Evolutionary conservation across 2,329 filamentous ascomycete genomes (phyloP).

Genomic region (Talaromyces atroroseus): DNA sequence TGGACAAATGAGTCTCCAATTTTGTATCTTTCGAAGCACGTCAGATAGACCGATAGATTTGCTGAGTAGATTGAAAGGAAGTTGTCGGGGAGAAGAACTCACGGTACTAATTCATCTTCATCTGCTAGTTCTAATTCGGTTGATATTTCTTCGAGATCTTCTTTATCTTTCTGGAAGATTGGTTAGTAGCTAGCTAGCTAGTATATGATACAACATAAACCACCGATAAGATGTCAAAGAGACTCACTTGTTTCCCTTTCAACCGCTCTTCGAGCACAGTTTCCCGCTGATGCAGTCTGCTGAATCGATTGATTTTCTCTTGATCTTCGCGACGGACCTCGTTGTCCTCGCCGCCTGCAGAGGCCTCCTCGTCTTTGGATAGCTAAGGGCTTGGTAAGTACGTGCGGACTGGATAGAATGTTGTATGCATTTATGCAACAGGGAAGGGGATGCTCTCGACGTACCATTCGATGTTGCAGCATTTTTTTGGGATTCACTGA

Average conservation of each 20-base stretch:
- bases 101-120: conserved; percentile 91
- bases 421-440: background rate
- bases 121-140: conserved; percentile 90
- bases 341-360: conserved; percentile 68
- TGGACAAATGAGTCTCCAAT: conserved; percentile 95
- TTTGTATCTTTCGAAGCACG: conserved; percentile 64
- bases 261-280: conserved; percentile 72
- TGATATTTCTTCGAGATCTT: conserved; percentile 89
- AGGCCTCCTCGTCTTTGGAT: conserved; percentile 80
- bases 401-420: background rate
- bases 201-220: too few species aligned
- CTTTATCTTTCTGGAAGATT: conserved; percentile 79
- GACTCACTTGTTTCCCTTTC: conserved; percentile 68
- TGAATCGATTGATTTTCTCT: conserved; percentile 98
- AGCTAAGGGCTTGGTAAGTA: conserved; percentile 53
- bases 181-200: conserved; percentile 1
- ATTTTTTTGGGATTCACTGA: conserved; percentile 29
- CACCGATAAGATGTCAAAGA: too few species aligned
- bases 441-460: conserved; percentile 12
- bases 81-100: conserved; percentile 31
- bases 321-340: conserved; percentile 96
- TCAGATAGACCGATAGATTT: conserved; percentile 13
- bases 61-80: conserved; percentile 9
- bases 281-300: conserved; percentile 84
- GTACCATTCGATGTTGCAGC: conserved; percentile 59